These are phyloP conservation scores for Shiraia sp. DNA, from an alignment of 2,329 filamentous ascomycete genomes.

Conservation along the genomic window DNA sequence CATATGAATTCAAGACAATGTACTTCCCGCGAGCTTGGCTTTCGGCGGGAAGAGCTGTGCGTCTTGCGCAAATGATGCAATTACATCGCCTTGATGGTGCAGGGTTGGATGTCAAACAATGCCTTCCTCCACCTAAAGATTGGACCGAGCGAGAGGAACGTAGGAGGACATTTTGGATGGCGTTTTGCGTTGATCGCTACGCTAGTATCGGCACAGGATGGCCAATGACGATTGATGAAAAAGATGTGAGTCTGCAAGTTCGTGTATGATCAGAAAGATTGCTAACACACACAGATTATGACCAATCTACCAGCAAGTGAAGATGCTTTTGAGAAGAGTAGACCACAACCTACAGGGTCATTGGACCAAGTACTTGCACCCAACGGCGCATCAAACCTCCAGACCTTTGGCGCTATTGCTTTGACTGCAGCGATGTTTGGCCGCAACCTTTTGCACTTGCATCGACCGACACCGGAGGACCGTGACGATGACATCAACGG, in stretches of 20 bases:
- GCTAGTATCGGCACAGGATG: constrained; percentile 95
- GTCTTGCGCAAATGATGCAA: constrained; percentile 89
- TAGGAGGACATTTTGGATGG: constrained; percentile 91
- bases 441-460: constrained; percentile 86
- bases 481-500: constrained; percentile 87
- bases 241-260: constrained; percentile 62
- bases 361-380: constrained; percentile 72
- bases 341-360: constrained; percentile 70
- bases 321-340: constrained; percentile 81
- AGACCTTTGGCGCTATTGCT: constrained; percentile 77
- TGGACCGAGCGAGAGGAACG: constrained; percentile 95
- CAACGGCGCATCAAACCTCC: constrained; percentile 72
- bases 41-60: constrained; percentile 79
- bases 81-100: constrained; percentile 82
- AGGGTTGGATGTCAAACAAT: constrained; percentile 90
- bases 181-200: constrained; percentile 88
- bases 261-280: not conserved
- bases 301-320: constrained; percentile 84
- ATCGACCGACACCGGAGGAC: constrained; percentile 81
- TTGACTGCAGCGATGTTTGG: constrained; percentile 90
- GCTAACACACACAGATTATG: constrained; percentile 60
- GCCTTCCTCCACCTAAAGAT: constrained; percentile 80
- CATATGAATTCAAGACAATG: constrained; percentile 97
- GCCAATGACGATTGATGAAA: constrained; percentile 93
- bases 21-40: constrained; percentile 96